Evolutionary conservation across 2,329 filamentous ascomycete species (phyloP), one percentile per base, ranked within the genome.

Genomic region (Aaosphaeria pasadenensis): DNA sequence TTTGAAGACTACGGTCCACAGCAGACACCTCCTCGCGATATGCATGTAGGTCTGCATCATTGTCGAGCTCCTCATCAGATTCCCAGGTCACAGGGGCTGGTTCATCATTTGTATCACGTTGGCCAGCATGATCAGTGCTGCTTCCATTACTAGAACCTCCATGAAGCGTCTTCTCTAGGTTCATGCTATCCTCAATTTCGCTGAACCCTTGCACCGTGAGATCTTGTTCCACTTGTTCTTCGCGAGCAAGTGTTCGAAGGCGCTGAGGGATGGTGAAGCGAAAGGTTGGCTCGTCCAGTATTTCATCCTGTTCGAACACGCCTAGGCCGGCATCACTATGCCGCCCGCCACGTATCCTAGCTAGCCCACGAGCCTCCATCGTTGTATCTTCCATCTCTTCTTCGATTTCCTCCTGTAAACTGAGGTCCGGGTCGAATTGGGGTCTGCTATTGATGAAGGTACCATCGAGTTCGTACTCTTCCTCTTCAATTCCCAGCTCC

Each of bases 381-480:
- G 57, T 55, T 17, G 64, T 66, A 30, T 71, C 63, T 5, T 66
- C 60, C 9, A 67, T 32, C n/a, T 57, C 58, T 35, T 64, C 63
- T 11, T 72, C 71, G 28, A 69, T 66, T 11, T 62, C 63, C 9
- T 64, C 57, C 30, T 74, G 61, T 13, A 71, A 60, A 7, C 71
- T 67, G 28, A 70, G 62, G 30, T 75, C 75, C 31, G 54, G 52
- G 40, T 51, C 54, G 0, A 56, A 43, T 7, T 57, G 55, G 32
- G 53, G 53, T 30, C 58, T 49, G 43, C 62, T 47, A 39, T 62
- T 68, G 42, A 67, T 66, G 38, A 70, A 74, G 1, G 68, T 73
- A 9, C 73, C 72, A 45, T 77, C 75, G 6, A 77, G 50, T 46
- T 73, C 69, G 43, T 56, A 65, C 36, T 67, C 68, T 42, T 67